Base-by-base conservation (phyloP, 2,329 filamentous ascomycete genomes). In the Microdochium bolleyi region DNA sequence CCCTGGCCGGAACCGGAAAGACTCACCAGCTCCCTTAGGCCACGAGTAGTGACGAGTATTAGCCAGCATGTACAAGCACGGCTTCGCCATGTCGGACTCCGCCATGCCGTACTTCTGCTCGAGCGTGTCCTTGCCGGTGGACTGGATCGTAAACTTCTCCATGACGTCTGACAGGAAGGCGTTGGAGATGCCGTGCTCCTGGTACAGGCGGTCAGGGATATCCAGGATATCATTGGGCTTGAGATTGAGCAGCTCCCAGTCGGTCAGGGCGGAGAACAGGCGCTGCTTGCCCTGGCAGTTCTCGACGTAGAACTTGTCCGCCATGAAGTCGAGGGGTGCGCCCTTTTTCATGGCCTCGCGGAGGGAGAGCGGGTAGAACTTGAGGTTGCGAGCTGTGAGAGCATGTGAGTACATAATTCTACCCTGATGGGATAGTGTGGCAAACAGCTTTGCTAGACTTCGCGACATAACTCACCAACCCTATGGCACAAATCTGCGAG, bases 11-110 rank as follows among this genome's bases (percentile, higher is more conserved):
- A n/a, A n/a, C n/a, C n/a, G n/a, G n/a, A n/a, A 11, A 16, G 25
- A 61, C 68, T 56, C 53, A 75, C 74, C 73, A n/a, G 61, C 70
- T 49, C 67, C 67, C 52, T 77, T 77, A 0, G 73, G 73, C 74
- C 74, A 77, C 0, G 72, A 76, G 55, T 77, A 77, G 55, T 77
- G 74, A 1, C 67, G 61, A 1, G 73, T 76, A 10, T 62, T 69
- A n/a, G 64, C 59, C 3, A 75, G 54, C 52, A 74, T 64, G 48
- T 70, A 72, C 51, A 68, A 61, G 1, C 56, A 57, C 0, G 68
- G 67, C 21, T 68, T 64, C 1, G 55, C 51, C 2, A 70, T 61
- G 0, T 58, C n/a, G n/a, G n/a, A n/a, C n/a, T n/a, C n/a, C n/a
- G n/a, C n/a, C n/a, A n/a, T n/a, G n/a, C n/a, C 52, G 41, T 65